Evolutionary conservation across 495 filamentous ascomycete species (phyloP).

Genomic region (Lepidopterella palustris): DNA sequence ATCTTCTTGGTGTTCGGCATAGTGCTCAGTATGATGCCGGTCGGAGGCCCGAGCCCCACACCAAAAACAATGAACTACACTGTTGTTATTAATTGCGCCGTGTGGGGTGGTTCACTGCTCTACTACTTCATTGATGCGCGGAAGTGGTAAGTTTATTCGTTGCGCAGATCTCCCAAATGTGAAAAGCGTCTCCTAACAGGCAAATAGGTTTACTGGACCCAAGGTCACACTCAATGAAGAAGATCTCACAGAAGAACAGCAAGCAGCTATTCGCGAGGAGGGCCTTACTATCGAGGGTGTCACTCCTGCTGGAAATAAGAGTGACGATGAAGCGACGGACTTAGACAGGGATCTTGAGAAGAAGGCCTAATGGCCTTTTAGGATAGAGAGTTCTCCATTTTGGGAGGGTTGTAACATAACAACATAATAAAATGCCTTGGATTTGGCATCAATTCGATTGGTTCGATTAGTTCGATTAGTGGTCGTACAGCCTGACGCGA

Average conservation of each 20-base stretch:
- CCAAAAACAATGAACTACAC: conserved; percentile 59
- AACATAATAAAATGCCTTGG: no score
- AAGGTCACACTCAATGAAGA: conserved; percentile 34
- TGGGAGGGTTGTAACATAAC: no score
- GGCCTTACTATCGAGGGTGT: conserved; percentile 28
- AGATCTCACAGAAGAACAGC: conserved; percentile 32
- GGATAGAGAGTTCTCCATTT: background rate
- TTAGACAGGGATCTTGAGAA: background rate
- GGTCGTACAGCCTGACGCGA: no score
- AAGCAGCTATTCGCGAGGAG: conserved; percentile 28
- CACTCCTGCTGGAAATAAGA: background rate
- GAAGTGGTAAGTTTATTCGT: conserved; percentile 29
- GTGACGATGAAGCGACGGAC: background rate
- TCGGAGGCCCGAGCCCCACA: conserved; percentile 49
- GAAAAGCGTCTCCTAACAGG: background rate
- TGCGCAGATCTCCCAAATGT: background rate
- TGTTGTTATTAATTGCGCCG: conserved; percentile 56
- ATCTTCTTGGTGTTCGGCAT: conserved; percentile 52
- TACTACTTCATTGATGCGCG: conserved; percentile 48
- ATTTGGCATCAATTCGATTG: no score
- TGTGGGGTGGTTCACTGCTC: conserved; percentile 54
- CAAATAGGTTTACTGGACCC: conserved; percentile 32
- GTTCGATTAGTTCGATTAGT: no score
- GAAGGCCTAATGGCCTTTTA: background rate
- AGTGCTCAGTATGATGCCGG: conserved; percentile 54